phyloP scores from a whole-genome alignment of 345 rosid species.

The Lepidium sativum region DNA sequence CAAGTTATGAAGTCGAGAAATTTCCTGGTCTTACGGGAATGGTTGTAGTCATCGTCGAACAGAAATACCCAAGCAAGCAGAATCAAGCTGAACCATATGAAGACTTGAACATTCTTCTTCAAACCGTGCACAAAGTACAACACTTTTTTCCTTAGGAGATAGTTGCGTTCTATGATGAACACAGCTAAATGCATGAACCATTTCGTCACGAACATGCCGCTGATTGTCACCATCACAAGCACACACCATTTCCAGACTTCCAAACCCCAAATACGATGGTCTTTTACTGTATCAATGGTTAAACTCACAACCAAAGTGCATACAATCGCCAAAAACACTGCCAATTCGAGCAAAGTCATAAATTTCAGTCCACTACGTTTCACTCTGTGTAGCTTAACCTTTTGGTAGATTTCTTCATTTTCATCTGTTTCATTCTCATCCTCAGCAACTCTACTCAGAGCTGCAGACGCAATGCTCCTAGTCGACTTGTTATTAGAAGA shows the following conservation, averaged over 20 bases:
- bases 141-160: constrained; percentile 60
- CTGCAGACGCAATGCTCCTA: constrained; percentile 23
- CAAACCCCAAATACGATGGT: constrained; percentile 42
- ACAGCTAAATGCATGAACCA: constrained; percentile 69
- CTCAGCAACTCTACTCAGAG: constrained; percentile 31
- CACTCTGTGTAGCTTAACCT: constrained; percentile 39
- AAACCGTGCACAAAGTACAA: constrained; percentile 89
- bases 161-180: constrained; percentile 72
- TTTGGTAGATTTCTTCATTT: constrained; percentile 49
- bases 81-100: constrained; percentile 60
- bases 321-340: constrained; percentile 28
- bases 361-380: constrained; percentile 27
- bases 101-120: constrained; percentile 73
- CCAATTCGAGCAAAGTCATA: constrained; percentile 46
- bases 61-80: constrained; percentile 59
- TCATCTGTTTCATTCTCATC: constrained; percentile 43
- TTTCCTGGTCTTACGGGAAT: constrained; percentile 32
- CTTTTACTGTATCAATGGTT: constrained; percentile 30
- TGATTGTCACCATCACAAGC: constrained; percentile 62
- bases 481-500: constrained; percentile 43
- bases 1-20: constrained; percentile 44
- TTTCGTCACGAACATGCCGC: constrained; percentile 61
- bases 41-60: constrained; percentile 36
- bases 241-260: constrained; percentile 82
- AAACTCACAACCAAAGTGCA: constrained; percentile 52